Base-by-base conservation (phyloP, 1,284 basidiomycete species). In the Golubevia sp. region DNA sequence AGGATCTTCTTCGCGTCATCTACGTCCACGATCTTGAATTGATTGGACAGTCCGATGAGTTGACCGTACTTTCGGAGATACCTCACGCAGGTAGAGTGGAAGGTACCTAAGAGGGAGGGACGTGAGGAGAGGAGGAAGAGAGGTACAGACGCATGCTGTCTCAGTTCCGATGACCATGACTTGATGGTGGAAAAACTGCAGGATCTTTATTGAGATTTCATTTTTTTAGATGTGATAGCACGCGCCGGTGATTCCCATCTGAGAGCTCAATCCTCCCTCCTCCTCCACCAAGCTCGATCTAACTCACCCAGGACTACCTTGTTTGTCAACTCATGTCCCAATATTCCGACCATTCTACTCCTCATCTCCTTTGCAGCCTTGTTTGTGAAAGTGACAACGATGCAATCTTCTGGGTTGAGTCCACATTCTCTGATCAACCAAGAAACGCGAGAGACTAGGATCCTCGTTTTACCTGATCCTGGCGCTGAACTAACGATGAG, bases 331-430 rank as follows among this genome's bases (percentile, higher is more conserved):
- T 88, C 84, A 52, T 88, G 86, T 2, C 93, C 93, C 25, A 96
- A 87, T n/a, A 95, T 85, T 64, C 87, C 88, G 23, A 85, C 84
- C 26, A 97, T 85, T 2, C 94, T 87, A 67, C 89, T 87, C 64
- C 88, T 88, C 93, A 96, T 94, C 85, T 96, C 93, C 68, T 89
- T 90, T 0, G 93, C 92, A 2, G 93, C 92, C 84, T 94, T 94
- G 86, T 94, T 94, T 44, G 84, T 85, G 63, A 85, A 85, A 6
- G 85, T 85, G 63, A 85, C 84, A 13, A 82, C 76, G 49, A 82
- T 68, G 50, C 79, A 65, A 38, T 73, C 65, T 56, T 71, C 67
- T 2, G 80, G 80, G 38, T 61, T 60, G 56, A 83, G 59, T 53
- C 62, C 55, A 58, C 71, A 69, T 53, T 61, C 60, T 1, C 58